Base-by-base conservation (phyloP, 352 stramenopile species). In the Pelagophyceae sp. region DNA sequence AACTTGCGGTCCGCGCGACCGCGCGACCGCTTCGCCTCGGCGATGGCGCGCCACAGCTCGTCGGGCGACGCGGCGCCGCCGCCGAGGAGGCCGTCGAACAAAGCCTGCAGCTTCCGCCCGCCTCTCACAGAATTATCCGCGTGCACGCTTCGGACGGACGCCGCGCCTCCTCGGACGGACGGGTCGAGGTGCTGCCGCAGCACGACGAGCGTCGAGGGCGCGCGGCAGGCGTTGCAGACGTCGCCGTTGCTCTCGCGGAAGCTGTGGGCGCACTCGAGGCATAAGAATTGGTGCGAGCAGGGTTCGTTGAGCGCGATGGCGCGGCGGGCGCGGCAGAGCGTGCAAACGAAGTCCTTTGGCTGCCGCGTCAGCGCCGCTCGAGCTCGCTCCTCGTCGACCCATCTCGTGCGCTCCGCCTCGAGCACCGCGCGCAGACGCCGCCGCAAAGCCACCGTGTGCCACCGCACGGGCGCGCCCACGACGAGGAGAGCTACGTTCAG, bases 241-340 rank as follows among this genome's bases (percentile, higher is more conserved):
- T 71, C 61, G 61, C 61, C 61, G 61, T 38, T 71, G n/a, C 38
- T 31, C 3, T 71, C 61, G 31, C 29, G 31, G 31, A 71, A 71
- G 61, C 3, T 2, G n/a, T 40, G 29, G 6, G 61, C 61, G 31
- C 61, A 71, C n/a, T 25, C 61, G 19, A 71, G 31, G 29, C 61
- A 71, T 1, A 71, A 38, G 61, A 71, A 71, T 2, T 38, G 61
- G 61, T 71, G 61, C 1, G 2, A 5, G 61, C 61, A 71, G 6
- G 61, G 61, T 31, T 32, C 33, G 61, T 71, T 71, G 61, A 71
- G 61, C 29, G 61, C 61, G 61, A 25, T 31, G 19, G 61, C 61
- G 61, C 61, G 61, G 27, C 3, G n/a, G 29, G 2, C 6, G 5
- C 29, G 31, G 61, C 61, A 71, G 61, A 71, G 61, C 29, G 61